Evolutionary conservation across 805 yeast species (phyloP).

Genomic region (Candida ipomoeae): DNA sequence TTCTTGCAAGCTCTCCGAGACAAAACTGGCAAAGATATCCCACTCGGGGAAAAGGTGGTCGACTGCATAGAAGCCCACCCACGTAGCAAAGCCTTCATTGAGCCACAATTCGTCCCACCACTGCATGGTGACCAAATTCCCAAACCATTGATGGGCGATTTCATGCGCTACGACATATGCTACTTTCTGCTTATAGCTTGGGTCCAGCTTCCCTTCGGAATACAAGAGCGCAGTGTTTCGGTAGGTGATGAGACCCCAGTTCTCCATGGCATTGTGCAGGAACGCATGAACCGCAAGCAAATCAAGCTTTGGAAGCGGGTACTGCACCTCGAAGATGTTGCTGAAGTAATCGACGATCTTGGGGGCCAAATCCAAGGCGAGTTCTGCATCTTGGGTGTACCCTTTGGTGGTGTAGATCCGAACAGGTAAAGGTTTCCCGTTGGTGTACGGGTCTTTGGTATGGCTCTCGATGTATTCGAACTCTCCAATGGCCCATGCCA

Average conservation of each 20-base stretch:
- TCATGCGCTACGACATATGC: constrained; percentile 84
- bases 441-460: constrained; percentile 34
- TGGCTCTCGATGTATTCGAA: constrained; percentile 49
- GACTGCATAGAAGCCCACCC: constrained; percentile 71
- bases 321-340: constrained; percentile 45
- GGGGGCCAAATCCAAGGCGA: constrained; percentile 46
- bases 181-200: constrained; percentile 60
- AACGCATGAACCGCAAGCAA: constrained; percentile 75
- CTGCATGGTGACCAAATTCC: constrained; percentile 83
- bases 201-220: constrained; percentile 44
- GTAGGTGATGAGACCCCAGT: constrained; percentile 78
- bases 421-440: constrained; percentile 43
- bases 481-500: constrained; percentile 58
- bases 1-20: constrained; percentile 47
- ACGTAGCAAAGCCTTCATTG: constrained; percentile 87
- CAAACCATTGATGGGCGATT: constrained; percentile 90
- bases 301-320: constrained; percentile 80
- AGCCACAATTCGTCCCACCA: constrained; percentile 95
- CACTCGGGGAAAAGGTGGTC: constrained; percentile 73
- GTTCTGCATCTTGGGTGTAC: constrained; percentile 41
- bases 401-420: constrained; percentile 53
- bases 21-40: constrained; percentile 63
- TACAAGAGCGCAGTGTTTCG: constrained; percentile 51
- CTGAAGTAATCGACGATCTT: constrained; percentile 49
- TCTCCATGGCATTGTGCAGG: constrained; percentile 88